Base-by-base conservation (phyloP, 78 protist genomes). In the Emiliania huxleyi region DNA sequence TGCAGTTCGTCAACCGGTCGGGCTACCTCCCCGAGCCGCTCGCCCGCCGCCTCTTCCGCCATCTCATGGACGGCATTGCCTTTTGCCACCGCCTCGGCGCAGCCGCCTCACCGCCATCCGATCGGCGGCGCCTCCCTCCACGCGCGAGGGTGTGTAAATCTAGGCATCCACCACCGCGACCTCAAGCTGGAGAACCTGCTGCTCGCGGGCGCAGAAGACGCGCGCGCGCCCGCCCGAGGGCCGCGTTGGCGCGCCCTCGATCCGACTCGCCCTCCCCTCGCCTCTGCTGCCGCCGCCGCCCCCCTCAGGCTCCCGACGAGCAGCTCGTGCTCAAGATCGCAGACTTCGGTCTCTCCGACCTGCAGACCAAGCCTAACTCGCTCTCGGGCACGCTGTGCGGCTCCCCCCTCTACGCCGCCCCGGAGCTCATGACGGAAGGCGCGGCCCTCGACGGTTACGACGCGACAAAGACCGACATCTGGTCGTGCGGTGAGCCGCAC, bases 391-490 rank as follows among this genome's bases (percentile, higher is more conserved):
- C 87, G 37, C 55, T 21, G 42, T 79, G 87, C 87, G 87, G 87
- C 46, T 43, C 55, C n/a, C 87, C 87, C 35, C 87, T 79, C 55
- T 79, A 79, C 87, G 87, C 87, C 55, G 87, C 87, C 55, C 87
- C 87, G 0, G 87, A 79, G 87, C 35, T 79, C 35, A 40, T 79
- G 87, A 62, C 75, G 23, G n/a, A 62, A 15, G 85, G 48, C 23
- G 85, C 85, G 3, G 87, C 87, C 0, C 49, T 29, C 87, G 87
- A 38, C 18, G 87, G 55, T 4, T 81, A 81, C 52, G 55, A 43
- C 38, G 56, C 89, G 49, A 0, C 33, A 37, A 81, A 81, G 55
- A 1, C 42, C 19, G 89, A 81, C 52, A 38, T 81, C 23, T 81
- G 89, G 89, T 44, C 56, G 23, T 23, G 38, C 25, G 89, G 89